Evolutionary conservation across 495 filamentous ascomycete species (phyloP).

Genomic region (Polyplosphaeria fusca): DNA sequence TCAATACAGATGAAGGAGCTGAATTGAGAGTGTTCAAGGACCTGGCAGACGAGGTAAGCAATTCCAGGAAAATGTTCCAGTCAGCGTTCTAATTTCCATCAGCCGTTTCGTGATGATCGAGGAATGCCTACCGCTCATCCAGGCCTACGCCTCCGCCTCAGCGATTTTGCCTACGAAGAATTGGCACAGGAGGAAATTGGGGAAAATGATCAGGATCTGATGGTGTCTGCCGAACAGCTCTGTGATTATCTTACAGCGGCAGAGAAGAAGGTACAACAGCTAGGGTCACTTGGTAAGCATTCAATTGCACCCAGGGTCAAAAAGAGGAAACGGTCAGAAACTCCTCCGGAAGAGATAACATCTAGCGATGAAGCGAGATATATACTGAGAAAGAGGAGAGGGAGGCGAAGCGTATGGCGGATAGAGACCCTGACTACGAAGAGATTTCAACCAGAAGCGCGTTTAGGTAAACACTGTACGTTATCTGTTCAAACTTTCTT

Average conservation of each 20-base stretch:
- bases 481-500: too few species aligned
- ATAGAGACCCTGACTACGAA: background rate
- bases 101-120: background rate
- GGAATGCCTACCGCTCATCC: background rate
- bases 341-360: constrained; percentile 2
- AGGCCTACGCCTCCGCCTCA: background rate
- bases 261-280: background rate
- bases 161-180: background rate
- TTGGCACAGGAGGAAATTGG: background rate
- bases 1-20: constrained; percentile 21
- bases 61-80: too few species aligned
- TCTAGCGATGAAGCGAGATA: background rate
- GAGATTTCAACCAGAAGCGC: too few species aligned
- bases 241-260: background rate
- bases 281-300: background rate
- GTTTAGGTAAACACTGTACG: too few species aligned
- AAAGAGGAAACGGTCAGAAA: constrained; percentile 7
- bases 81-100: too few species aligned
- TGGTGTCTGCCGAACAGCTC: background rate
- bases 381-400: constrained; percentile 3
- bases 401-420: background rate
- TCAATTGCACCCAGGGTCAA: background rate
- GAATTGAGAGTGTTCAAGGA: constrained; percentile 28
- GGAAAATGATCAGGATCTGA: background rate
- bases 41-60: constrained; percentile 20